phyloP scores from a whole-genome alignment of 2,329 filamentous ascomycete genomes.

The Ascochyta fabae region DNA sequence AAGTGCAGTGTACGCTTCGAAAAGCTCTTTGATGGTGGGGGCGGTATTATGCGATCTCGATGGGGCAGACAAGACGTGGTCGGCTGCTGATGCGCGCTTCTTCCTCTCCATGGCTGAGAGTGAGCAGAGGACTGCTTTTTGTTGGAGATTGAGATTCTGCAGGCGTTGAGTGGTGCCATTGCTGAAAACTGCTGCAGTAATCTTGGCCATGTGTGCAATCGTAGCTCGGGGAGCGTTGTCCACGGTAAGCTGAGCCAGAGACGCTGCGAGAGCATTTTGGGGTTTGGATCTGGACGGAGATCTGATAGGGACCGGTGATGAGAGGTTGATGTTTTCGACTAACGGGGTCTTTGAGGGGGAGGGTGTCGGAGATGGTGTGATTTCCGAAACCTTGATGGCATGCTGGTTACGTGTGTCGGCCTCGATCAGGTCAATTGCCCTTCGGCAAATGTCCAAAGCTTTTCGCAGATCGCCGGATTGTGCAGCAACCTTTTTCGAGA shows the following conservation, averaged over 20 bases:
- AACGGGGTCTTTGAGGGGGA: conserved; percentile 79
- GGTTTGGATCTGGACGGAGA: conserved; percentile 50
- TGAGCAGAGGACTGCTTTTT: conserved; percentile 92
- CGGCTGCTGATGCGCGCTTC: conserved; percentile 56
- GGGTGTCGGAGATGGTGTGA: conserved; percentile 55
- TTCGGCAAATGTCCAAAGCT: conserved; percentile 91
- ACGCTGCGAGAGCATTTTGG: conserved; percentile 43
- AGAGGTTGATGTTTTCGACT: conserved; percentile 80
- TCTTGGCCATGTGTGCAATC: conserved; percentile 88
- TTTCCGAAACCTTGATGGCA: conserved; percentile 62
- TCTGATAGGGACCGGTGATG: conserved; percentile 53
- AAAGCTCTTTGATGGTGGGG: conserved; percentile 83
- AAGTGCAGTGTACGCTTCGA: conserved; percentile 79
- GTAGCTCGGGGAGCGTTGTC: conserved; percentile 86
- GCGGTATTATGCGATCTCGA: conserved; percentile 61
- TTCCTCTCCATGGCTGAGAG: conserved; percentile 85
- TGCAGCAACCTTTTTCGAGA: conserved; percentile 90
- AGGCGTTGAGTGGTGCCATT: conserved; percentile 87
- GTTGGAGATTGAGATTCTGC: conserved; percentile 88
- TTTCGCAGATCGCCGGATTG: conserved; percentile 95
- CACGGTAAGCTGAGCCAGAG: conserved; percentile 68
- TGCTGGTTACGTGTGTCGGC: conserved; percentile 79
- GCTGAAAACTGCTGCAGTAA: conserved; percentile 87
- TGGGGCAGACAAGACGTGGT: conserved; percentile 47
- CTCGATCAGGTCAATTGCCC: conserved; percentile 88